phyloP scores from a whole-genome alignment of 1,284 basidiomycete species.

The Cryptococcus sp. region DNA sequence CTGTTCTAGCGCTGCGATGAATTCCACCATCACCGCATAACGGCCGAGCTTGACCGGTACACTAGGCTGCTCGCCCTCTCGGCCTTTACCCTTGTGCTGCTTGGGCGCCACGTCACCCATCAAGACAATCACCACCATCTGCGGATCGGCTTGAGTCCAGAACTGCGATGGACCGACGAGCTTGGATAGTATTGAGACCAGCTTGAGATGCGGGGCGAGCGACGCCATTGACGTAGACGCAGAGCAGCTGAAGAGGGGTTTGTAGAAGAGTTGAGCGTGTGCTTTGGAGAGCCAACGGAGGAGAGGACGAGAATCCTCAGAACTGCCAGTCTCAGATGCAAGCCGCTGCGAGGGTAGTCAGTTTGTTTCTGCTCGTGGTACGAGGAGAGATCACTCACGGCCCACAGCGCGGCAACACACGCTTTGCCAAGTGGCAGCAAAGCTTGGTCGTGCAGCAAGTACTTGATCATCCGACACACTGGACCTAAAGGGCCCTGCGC shows the following conservation, averaged over 20 bases:
- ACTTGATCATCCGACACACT: conserved; percentile 17
- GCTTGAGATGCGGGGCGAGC: conserved; percentile 63
- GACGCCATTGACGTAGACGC: conserved; percentile 64
- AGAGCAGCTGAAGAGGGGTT: conserved; percentile 70
- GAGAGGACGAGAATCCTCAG: conserved; percentile 21
- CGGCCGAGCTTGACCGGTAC: conserved; percentile 65
- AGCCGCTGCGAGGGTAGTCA: conserved; percentile 15
- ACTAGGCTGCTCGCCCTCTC: conserved; percentile 50
- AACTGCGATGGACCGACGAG: conserved; percentile 61
- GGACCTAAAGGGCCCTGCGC: not conserved
- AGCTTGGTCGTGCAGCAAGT: conserved; percentile 12
- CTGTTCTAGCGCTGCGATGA: conserved; percentile 59
- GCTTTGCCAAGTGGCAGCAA: conserved; percentile 11
- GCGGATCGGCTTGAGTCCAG: conserved; percentile 67
- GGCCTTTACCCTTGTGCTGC: conserved; percentile 46
- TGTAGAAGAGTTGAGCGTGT: conserved; percentile 70
- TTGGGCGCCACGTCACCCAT: conserved; percentile 36
- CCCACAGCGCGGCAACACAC: conserved; percentile 16
- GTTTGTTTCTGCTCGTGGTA: not conserved
- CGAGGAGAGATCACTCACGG: conserved; percentile 13
- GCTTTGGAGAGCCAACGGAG: conserved; percentile 26
- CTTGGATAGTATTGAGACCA: conserved; percentile 59
- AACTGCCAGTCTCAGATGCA: conserved; percentile 6
- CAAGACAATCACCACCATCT: conserved; percentile 73
- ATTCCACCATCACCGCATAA: conserved; percentile 64